A percentile compares a stretch with the other conserved stretches of the same genome.
These are phyloP conservation scores for Leptographium wingfieldii DNA, from an alignment of 2,329 filamentous ascomycete genomes.

Conservation along the genomic window DNA sequence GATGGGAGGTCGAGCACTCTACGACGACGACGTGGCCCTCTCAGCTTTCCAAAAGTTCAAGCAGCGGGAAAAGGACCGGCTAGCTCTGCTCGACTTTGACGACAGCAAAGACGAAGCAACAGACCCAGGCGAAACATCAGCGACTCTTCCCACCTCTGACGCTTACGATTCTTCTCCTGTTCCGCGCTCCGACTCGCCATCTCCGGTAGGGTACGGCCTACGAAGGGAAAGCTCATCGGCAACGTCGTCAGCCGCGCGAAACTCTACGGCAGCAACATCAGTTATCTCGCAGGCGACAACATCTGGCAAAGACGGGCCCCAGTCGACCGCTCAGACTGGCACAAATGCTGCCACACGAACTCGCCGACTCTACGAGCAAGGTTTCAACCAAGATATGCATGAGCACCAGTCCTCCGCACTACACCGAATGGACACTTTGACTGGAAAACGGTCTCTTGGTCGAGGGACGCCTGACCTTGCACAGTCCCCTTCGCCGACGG, in stretches of 20 bases:
- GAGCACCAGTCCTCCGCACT: conserved; percentile 68
- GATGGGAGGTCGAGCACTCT: conserved; percentile 57
- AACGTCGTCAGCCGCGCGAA: conserved; percentile 58
- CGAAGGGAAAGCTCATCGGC: conserved; percentile 83
- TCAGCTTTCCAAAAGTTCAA: conserved; percentile 75
- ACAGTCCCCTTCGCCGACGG: conserved; percentile 33
- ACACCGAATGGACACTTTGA: conserved; percentile 68
- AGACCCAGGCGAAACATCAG: conserved; percentile 13
- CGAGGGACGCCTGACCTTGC: conserved; percentile 37
- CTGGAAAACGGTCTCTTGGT: conserved; percentile 44
- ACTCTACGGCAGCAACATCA: conserved; percentile 81
- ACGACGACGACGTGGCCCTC: conserved; percentile 74
- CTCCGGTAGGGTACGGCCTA: conserved; percentile 51
- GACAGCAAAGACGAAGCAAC: conserved; percentile 10
- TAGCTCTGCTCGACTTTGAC: conserved; percentile 13
- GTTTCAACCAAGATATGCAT: conserved; percentile 64
- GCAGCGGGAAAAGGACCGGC: conserved; percentile 42
- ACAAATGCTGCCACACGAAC: conserved; percentile 46
- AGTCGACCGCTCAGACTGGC: not conserved
- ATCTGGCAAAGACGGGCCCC: conserved; percentile 34
- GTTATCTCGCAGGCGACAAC: conserved; percentile 56
- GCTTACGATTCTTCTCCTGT: conserved; percentile 22
- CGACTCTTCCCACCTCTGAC: conserved; percentile 15
- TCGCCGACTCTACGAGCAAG: conserved; percentile 71
- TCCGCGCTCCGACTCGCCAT: conserved; percentile 40